These are phyloP conservation scores for Hansfordia pulvinata DNA, from an alignment of 2,329 filamentous ascomycete species.

Conservation along the genomic window DNA sequence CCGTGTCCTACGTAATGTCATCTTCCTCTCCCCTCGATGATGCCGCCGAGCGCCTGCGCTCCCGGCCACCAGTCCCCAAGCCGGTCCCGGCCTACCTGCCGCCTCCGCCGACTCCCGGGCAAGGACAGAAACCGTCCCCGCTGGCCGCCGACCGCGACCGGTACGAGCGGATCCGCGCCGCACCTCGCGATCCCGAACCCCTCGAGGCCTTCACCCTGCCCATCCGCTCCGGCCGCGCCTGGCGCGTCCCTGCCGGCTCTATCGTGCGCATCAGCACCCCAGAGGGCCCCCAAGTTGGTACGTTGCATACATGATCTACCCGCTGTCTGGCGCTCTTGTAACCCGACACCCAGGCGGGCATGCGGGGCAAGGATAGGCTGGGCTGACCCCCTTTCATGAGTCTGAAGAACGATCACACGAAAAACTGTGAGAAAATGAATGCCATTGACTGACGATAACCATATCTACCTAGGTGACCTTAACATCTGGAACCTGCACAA, in stretches of 20 bases:
- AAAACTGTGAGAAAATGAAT: too few species aligned
- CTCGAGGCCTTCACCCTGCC: conserved; percentile 47
- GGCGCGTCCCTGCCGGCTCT: conserved; percentile 53
- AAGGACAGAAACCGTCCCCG: conserved; percentile 16
- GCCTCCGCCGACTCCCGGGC: conserved; percentile 21
- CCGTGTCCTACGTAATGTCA: too few species aligned
- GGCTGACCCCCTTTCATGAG: too few species aligned
- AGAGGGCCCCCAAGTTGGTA: conserved; percentile 60
- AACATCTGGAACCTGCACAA: conserved; percentile 73
- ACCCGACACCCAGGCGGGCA: background rate
- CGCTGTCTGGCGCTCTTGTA: too few species aligned
- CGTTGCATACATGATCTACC: conserved; percentile 6
- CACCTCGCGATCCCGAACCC: conserved; percentile 23
- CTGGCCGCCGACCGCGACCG: conserved; percentile 26
- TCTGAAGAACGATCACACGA: too few species aligned
- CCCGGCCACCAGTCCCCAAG: conserved; percentile 26
- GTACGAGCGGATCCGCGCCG: conserved; percentile 49
- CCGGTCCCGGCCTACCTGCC: conserved; percentile 35
- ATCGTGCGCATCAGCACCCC: conserved; percentile 65
- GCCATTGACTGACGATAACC: background rate
- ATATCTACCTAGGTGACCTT: conserved; percentile 42
- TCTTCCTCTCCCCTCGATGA: too few species aligned
- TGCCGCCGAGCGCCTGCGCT: conserved; percentile 19
- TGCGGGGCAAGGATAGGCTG: too few species aligned
- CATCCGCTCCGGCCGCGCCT: conserved; percentile 61